phyloP scores from a whole-genome alignment of 306 rosid genomes.

The Ochetophila trinervis region DNA sequence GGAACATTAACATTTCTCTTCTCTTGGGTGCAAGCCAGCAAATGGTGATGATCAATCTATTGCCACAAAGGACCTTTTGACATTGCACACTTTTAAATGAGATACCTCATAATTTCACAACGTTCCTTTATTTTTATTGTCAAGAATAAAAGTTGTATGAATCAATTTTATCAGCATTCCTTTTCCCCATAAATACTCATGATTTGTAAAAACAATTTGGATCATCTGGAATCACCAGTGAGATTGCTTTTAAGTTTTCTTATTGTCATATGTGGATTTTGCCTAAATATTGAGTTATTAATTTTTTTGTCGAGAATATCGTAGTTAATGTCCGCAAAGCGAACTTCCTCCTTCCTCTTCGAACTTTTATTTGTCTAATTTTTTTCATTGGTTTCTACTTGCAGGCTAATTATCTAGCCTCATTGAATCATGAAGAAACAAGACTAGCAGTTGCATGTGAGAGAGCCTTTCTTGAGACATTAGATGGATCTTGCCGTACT shows the following conservation, averaged over 20 bases:
- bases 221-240: background rate
- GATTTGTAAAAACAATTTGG: background rate
- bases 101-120: no score
- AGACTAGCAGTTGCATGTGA: slow-evolving; percentile 77
- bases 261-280: background rate
- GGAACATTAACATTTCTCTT: no score
- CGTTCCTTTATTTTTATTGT: no score
- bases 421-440: slow-evolving; percentile 82
- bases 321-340: background rate
- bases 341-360: background rate
- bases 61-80: no score
- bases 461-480: slow-evolving; percentile 72
- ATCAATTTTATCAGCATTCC: no score
- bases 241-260: background rate
- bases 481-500: slow-evolving; percentile 90
- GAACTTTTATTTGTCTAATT: background rate
- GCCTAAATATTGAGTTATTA: background rate
- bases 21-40: no score
- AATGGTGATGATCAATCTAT: no score
- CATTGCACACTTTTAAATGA: no score
- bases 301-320: background rate
- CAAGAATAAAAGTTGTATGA: no score
- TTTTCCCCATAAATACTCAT: background rate
- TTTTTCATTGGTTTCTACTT: slow-evolving; percentile 20
- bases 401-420: slow-evolving; percentile 73